Base-by-base conservation (phyloP, 208 protist species). In the Trypanosoma boissoni region DNA sequence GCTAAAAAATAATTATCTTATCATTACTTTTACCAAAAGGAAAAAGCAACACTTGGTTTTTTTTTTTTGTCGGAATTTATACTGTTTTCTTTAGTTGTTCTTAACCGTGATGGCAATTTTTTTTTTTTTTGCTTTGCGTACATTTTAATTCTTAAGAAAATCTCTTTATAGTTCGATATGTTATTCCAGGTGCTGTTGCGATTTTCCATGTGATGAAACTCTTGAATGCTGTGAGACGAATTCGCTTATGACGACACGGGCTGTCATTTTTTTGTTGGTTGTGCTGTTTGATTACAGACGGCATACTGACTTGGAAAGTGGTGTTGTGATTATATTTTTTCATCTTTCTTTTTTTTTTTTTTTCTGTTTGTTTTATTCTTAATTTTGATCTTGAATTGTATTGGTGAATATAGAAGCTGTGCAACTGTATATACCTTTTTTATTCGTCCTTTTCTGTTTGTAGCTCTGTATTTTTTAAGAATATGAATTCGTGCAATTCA, bases 161-260 rank as follows among this genome's bases (percentile, higher is more conserved):
- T 32, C n/a, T 51, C 2, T 2, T 5, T 27, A 37, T 45, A 39
- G 18, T 37, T 46, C n/a, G n/a, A n/a, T n/a, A n/a, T n/a, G n/a
- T n/a, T n/a, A n/a, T n/a, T n/a, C n/a, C n/a, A n/a, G n/a, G n/a
- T n/a, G n/a, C n/a, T n/a, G n/a, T n/a, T n/a, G n/a, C n/a, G 10
- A 34, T 8, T 12, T 16, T 10, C 18, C 3, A 2, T 41, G 24
- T 68, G 62, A 68, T 68, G 62, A 68, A 55, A 68, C 3, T n/a
- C 20, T 9, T 48, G 31, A 3, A 66, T 58, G 53, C 53, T 58
- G 52, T 68, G 62, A 36, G 62, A 68, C 62, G 62, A 60, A 68
- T 53, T 68, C 62, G 52, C 62, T 68, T 68, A 68, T 68, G 62
- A 68, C 27, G n/a, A 26, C 24, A 31, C 29, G 29, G 24, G 32